Percentiles rank a stretch among this genome's conserved stretches.
These are phyloP conservation scores for Taxawa tesnikishii DNA, from an alignment of 2,329 filamentous ascomycete species.

Conservation along the genomic window DNA sequence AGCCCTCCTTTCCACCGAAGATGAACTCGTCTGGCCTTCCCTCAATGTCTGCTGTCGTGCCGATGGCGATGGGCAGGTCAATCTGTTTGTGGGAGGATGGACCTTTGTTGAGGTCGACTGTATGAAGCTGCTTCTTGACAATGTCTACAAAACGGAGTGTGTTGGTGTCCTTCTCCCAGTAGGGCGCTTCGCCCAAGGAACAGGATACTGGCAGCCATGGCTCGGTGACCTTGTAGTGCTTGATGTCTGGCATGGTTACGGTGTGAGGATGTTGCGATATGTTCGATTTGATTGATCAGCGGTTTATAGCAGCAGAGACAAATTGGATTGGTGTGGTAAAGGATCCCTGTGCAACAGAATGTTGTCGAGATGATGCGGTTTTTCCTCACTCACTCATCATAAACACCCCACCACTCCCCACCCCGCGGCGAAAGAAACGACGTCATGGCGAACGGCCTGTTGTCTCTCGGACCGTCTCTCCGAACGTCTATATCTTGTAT, in stretches of 20 bases:
- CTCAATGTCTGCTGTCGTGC: conserved; percentile 63
- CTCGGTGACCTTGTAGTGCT: conserved; percentile 23
- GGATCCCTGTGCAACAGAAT: too few species aligned
- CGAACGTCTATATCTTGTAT: too few species aligned
- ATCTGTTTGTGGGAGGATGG: conserved; percentile 42
- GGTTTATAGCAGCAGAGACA: too few species aligned
- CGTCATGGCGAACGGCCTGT: too few species aligned
- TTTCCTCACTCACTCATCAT: too few species aligned
- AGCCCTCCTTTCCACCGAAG: conserved; percentile 69
- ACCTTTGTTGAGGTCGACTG: conserved; percentile 52
- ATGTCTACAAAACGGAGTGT: conserved; percentile 73
- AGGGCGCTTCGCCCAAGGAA: conserved; percentile 61
- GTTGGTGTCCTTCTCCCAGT: conserved; percentile 54
- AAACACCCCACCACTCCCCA: too few species aligned
- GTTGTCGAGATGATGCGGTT: too few species aligned
- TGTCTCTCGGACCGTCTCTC: too few species aligned
- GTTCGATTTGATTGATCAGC: too few species aligned
- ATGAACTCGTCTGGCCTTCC: conserved; percentile 53
- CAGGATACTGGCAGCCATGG: conserved; percentile 51
- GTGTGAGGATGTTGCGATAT: too few species aligned
- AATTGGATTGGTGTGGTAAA: too few species aligned
- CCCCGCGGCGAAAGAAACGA: too few species aligned
- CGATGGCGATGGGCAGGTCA: conserved; percentile 46
- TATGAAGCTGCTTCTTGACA: conserved; percentile 61
- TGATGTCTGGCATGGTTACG: conserved; percentile 21